Evolutionary conservation across 2,329 filamentous ascomycete species (phyloP), one percentile per base, ranked within the genome.

Genomic region (Colletotrichum graminicola): DNA sequence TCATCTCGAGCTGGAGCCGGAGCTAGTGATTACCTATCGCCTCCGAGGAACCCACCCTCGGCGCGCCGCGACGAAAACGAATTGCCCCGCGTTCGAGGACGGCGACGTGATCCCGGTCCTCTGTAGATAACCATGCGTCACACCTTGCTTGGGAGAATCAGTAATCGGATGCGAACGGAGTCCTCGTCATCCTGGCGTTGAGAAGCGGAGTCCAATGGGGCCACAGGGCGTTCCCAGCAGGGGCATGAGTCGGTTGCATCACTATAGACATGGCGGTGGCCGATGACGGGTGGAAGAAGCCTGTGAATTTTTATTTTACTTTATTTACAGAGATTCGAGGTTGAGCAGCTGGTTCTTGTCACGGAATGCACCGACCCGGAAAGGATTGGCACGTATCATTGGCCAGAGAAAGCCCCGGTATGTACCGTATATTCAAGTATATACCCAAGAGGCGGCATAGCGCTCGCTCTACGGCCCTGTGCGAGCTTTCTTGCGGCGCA

Each of bases 31-130:
- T 23, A 57, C 11, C 41, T 12, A 7, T n/a, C 11, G 65, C 56
- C 51, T 43, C 66, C 66, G 60, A 68, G 34, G 60, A 63, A 34
- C 52, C 60, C 66, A 4, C 29, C 29, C 29, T 4, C 29, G 2
- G 2, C 66, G 43, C 66, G 60, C 45, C 47, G 43, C n/a, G 32
- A 68, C n/a, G 14, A 26, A 18, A 32, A 45, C 14, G 52, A 51
- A 32, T 52, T 21, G 66, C 66, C 66, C 66, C 66, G 61, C 66
- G 52, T 64, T 65, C 51, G 52, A 52, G 47, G 34, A 51, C 52
- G 52, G 66, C 52, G 66, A 56, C 34, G 51, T 55, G 61, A 68
- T 59, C 60, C 66, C 66, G 63, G 65, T 63, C 51, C 12, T 10
- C 36, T 29, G 29, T 29, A 29, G 29, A 29, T 29, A 29, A 4